Conservation (phyloP, 257 asterid genomes). For the Solanum chmielewskii region DNA sequence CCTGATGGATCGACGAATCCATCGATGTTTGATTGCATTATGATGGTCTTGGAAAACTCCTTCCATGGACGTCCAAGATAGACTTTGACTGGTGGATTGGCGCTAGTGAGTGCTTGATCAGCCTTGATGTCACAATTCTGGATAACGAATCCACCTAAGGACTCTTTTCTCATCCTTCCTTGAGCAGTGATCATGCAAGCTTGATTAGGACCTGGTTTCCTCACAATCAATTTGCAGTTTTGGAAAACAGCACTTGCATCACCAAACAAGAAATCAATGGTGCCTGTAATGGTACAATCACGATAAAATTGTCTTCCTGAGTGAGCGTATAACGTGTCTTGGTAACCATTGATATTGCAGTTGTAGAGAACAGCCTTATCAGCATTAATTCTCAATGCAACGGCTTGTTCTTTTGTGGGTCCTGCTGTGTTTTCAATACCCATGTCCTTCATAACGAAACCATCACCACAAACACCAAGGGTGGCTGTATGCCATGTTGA, state of each 20-base stretch:
- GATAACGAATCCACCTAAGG: slow-evolving; percentile 30
- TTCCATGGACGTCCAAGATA: slow-evolving; percentile 63
- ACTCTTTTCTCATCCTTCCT: slow-evolving; percentile 53
- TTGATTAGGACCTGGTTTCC: slow-evolving; percentile 48
- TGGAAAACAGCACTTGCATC: slow-evolving; percentile 45
- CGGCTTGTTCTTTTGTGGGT: slow-evolving; percentile 49
- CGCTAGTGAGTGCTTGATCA: slow-evolving; percentile 24
- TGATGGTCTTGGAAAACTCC: slow-evolving; percentile 32
- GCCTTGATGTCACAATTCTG: slow-evolving; percentile 40
- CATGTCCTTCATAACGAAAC: slow-evolving; percentile 58
- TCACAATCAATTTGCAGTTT: slow-evolving; percentile 32
- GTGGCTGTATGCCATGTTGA: neutral
- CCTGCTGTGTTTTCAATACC: slow-evolving; percentile 80
- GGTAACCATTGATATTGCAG: slow-evolving; percentile 58
- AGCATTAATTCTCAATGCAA: slow-evolving; percentile 12
- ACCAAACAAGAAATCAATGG: slow-evolving; percentile 76
- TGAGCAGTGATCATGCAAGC: slow-evolving; percentile 88
- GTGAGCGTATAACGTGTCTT: slow-evolving; percentile 74
- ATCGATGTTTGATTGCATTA: slow-evolving; percentile 26
- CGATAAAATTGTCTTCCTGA: slow-evolving; percentile 62
- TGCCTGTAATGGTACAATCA: slow-evolving; percentile 52
- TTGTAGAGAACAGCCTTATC: slow-evolving; percentile 42
- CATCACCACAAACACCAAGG: slow-evolving; percentile 2
- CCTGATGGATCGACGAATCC: slow-evolving; percentile 29
- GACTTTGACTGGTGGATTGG: neutral